These are phyloP conservation scores for Eutrema yunnanense DNA, from an alignment of 345 rosid genomes.

Conservation along the genomic window DNA sequence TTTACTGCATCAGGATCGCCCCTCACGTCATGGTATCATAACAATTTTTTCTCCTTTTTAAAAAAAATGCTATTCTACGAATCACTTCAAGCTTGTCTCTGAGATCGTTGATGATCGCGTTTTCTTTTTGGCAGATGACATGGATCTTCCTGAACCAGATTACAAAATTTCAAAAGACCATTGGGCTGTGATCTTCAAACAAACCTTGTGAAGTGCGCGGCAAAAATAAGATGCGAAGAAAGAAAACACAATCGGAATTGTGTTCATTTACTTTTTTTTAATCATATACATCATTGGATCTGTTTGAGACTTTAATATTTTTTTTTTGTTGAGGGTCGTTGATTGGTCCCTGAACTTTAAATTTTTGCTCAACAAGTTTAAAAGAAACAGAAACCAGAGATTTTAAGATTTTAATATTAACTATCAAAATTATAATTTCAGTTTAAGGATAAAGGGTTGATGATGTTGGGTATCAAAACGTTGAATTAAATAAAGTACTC, in stretches of 20 bases:
- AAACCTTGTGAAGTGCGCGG: neutral
- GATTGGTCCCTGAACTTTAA: neutral
- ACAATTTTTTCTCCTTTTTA: neutral
- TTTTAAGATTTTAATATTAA: neutral
- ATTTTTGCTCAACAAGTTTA: neutral
- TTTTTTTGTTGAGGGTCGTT: neutral
- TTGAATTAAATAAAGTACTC: neutral
- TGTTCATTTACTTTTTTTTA: slow-evolving; percentile 23
- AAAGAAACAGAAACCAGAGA: neutral
- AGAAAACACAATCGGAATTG: slow-evolving; percentile 25
- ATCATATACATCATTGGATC: slow-evolving; percentile 8
- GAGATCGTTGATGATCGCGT: neutral
- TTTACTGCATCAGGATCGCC: slow-evolving; percentile 89
- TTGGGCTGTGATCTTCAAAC: slow-evolving; percentile 42
- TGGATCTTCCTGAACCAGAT: slow-evolving; percentile 98
- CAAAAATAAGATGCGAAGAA: slow-evolving; percentile 18
- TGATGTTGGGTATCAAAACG: neutral
- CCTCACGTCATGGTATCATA: slow-evolving; percentile 93
- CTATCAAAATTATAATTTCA: too few relatives aligned
- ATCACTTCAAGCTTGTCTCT: neutral
- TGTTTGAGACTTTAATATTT: neutral
- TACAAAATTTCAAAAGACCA: slow-evolving; percentile 45
- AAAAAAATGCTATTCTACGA: neutral
- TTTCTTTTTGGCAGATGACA: slow-evolving; percentile 64
- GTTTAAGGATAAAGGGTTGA: neutral